Conservation (phyloP, 768 basidiomycete species). For the Lactifluus hygrophoroides region DNA sequence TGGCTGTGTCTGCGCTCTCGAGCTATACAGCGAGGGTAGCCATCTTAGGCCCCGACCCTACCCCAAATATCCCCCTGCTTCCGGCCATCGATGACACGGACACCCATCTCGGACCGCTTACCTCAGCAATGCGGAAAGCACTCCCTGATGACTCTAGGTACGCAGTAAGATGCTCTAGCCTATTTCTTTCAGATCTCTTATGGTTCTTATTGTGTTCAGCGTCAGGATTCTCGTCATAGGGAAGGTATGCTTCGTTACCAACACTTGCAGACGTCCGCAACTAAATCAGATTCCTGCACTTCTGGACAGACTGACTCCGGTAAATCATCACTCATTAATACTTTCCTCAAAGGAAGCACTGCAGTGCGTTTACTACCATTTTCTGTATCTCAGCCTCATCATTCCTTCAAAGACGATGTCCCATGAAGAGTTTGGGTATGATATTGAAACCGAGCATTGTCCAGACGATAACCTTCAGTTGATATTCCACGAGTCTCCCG, state of each 20-base stretch:
- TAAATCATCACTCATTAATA: not conserved
- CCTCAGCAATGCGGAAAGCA: too few species aligned
- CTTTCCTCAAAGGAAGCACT: not conserved
- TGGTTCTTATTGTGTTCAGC: too few species aligned
- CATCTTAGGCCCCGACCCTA: too few species aligned
- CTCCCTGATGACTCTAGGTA: too few species aligned
- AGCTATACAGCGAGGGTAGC: too few species aligned
- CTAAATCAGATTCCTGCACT: not conserved
- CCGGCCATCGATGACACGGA: too few species aligned
- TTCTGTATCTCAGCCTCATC: not conserved
- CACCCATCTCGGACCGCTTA: too few species aligned
- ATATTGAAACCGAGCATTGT: not conserved
- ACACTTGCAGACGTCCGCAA: not conserved
- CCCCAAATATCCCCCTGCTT: too few species aligned
- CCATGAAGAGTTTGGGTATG: not conserved
- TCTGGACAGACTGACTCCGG: not conserved
- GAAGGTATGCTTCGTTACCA: not conserved
- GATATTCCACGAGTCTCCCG: not conserved
- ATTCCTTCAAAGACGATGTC: not conserved
- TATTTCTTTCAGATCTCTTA: too few species aligned
- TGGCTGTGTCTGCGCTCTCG: too few species aligned
- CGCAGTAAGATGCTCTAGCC: too few species aligned
- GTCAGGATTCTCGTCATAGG: not conserved
- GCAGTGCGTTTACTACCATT: not conserved
- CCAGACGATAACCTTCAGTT: not conserved